A percentile compares a stretch with the other conserved stretches of the same genome.
Evolutionary conservation across 192 early-diverging fungal species (phyloP).

Genomic region (Coemansia sp.): DNA sequence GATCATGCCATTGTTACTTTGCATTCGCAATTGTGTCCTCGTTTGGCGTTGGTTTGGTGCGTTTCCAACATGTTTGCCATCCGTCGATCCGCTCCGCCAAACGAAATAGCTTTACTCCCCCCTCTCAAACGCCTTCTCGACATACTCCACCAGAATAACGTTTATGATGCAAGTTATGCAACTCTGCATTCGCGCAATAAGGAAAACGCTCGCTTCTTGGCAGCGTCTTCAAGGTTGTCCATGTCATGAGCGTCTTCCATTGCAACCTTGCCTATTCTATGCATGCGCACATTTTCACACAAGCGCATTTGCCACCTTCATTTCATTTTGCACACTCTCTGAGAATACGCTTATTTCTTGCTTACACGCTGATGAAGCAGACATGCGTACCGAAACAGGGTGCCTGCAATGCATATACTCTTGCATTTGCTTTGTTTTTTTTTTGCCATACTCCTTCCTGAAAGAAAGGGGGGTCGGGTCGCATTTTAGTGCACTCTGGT

Average conservation of each 20-base stretch:
- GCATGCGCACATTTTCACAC: background rate
- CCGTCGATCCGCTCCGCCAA: background rate
- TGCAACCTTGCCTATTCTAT: background rate
- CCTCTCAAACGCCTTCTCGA: background rate
- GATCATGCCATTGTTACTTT: background rate
- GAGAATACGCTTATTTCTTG: background rate
- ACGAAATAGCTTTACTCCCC: background rate
- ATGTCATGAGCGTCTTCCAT: background rate
- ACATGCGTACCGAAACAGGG: background rate
- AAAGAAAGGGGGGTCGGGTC: too few relatives aligned
- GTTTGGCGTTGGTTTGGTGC: background rate
- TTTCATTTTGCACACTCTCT: background rate
- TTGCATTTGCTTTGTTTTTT: background rate
- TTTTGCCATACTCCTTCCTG: too few relatives aligned
- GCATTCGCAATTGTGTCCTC: background rate
- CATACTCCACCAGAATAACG: background rate
- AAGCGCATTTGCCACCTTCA: background rate
- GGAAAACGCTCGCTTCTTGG: background rate
- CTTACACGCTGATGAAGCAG: background rate
- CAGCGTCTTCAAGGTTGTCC: background rate
- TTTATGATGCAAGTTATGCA: background rate
- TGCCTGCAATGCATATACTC: conserved; percentile 2
- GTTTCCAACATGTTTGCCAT: background rate
- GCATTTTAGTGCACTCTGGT: too few relatives aligned
- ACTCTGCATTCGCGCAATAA: background rate